Percentiles rank a stretch among this genome's conserved stretches.
Evolutionary conservation across 2,329 filamentous ascomycete genomes (phyloP).

Genomic region (Neonectria punicea): DNA sequence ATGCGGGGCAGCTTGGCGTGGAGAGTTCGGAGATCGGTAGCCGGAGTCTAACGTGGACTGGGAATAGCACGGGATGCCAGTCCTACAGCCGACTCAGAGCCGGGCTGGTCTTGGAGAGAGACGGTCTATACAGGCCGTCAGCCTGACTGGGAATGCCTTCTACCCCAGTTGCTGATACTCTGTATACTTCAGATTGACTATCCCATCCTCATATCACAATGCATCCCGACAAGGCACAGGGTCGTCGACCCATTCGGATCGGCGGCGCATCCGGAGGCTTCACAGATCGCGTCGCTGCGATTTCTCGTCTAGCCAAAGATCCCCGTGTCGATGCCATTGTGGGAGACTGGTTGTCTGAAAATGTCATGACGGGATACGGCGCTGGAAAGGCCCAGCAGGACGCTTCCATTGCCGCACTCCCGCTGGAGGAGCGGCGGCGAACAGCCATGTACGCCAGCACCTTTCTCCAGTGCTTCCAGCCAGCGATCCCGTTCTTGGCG

Average conservation of each 20-base stretch:
- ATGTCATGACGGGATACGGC: slow-evolving; percentile 57
- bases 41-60: slow-evolving; percentile 3
- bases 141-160: background rate
- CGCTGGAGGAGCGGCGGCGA: slow-evolving; percentile 15
- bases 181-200: too few relatives aligned
- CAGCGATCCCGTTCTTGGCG: slow-evolving; percentile 47
- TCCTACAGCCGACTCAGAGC: background rate
- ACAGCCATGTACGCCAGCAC: slow-evolving; percentile 44
- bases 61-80: slow-evolving; percentile 4
- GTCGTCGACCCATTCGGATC: slow-evolving; percentile 40
- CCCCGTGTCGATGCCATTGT: slow-evolving; percentile 25
- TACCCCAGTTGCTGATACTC: background rate
- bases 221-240: background rate
- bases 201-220: background rate
- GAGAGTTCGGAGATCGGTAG: slow-evolving; percentile 23
- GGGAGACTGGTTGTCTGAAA: slow-evolving; percentile 48
- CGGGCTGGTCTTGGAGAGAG: background rate
- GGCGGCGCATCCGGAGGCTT: slow-evolving; percentile 46
- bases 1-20: slow-evolving; percentile 16
- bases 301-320: slow-evolving; percentile 36
- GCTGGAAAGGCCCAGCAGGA: slow-evolving; percentile 38
- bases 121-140: background rate
- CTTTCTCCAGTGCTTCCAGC: slow-evolving; percentile 43
- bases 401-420: slow-evolving; percentile 23
- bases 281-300: slow-evolving; percentile 46